phyloP scores from a whole-genome alignment of 495 filamentous ascomycete species.

The Mytilinidion resinicola region DNA sequence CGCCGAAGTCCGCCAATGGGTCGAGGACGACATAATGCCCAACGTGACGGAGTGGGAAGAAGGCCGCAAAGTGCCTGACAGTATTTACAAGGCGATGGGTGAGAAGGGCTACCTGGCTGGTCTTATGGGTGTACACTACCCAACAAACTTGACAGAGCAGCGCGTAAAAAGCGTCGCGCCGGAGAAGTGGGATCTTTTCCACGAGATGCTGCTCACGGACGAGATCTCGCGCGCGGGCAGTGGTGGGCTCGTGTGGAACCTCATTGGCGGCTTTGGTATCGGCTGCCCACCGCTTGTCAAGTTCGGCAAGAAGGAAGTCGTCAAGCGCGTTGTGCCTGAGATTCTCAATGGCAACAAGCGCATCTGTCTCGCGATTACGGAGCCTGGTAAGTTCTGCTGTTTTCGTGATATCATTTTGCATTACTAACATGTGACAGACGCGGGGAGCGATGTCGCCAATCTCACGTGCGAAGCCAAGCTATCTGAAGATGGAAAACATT shows the following conservation, averaged over 20 bases:
- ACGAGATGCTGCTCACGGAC: conserved; percentile 91
- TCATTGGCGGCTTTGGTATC: conserved; percentile 92
- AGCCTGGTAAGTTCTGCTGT: conserved; percentile 43
- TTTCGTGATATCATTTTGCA: neutral
- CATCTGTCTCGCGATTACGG: conserved; percentile 84
- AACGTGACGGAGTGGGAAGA: conserved; percentile 96
- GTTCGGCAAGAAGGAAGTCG: conserved; percentile 82
- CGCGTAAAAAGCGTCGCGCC: conserved; percentile 67
- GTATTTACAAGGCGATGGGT: conserved; percentile 94
- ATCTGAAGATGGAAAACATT: conserved; percentile 90
- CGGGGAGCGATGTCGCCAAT: conserved; percentile 85
- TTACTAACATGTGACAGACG: conserved; percentile 43
- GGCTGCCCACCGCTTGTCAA: conserved; percentile 87
- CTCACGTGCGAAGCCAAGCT: conserved; percentile 92
- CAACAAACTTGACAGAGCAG: conserved; percentile 61
- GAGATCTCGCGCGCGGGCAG: conserved; percentile 83
- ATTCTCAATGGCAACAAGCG: conserved; percentile 90
- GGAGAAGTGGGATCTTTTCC: conserved; percentile 96
- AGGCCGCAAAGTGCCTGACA: conserved; percentile 74
- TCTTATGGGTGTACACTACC: conserved; percentile 76
- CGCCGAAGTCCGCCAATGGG: conserved; percentile 84
- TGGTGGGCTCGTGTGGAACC: conserved; percentile 96
- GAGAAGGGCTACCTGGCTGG: conserved; percentile 87
- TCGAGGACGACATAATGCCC: conserved; percentile 84
- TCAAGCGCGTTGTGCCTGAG: conserved; percentile 75